These are phyloP conservation scores for Galeopsis tetrahit DNA, from an alignment of 257 asterid species.

Conservation along the genomic window DNA sequence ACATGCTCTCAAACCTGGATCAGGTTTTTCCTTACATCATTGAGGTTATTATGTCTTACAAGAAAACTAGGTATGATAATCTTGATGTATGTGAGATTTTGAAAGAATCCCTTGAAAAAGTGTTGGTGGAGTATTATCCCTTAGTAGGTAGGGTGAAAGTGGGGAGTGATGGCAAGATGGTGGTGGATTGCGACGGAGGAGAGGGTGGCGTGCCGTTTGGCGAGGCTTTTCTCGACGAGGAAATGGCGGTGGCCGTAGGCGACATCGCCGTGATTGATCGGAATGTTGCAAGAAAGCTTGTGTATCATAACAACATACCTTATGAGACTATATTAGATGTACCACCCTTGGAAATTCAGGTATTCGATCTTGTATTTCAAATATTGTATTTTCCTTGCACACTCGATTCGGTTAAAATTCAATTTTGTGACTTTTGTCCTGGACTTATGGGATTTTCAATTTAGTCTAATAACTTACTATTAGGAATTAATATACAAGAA, in stretches of 20 bases:
- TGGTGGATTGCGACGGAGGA: constrained; percentile 12
- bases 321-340: constrained; percentile 5
- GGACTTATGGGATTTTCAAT: no score
- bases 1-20: constrained; percentile 23
- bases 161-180: constrained; percentile 5
- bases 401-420: no score
- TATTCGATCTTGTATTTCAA: neutral
- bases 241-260: constrained; percentile 16
- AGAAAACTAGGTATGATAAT: neutral
- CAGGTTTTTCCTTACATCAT: constrained; percentile 19
- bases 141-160: neutral
- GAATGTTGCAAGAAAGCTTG: neutral
- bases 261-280: neutral
- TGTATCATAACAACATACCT: neutral
- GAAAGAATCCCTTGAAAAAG: neutral
- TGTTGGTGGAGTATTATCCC: constrained; percentile 16
- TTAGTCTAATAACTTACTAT: no score
- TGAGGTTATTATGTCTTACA: neutral
- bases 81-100: neutral
- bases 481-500: no score
- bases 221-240: constrained; percentile 5
- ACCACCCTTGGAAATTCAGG: constrained; percentile 21
- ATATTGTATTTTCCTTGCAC: no score
- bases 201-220: constrained; percentile 17
- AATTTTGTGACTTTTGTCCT: no score